Conservation (phyloP, 768 basidiomycete species). For the Amanita subjunquillea region DNA sequence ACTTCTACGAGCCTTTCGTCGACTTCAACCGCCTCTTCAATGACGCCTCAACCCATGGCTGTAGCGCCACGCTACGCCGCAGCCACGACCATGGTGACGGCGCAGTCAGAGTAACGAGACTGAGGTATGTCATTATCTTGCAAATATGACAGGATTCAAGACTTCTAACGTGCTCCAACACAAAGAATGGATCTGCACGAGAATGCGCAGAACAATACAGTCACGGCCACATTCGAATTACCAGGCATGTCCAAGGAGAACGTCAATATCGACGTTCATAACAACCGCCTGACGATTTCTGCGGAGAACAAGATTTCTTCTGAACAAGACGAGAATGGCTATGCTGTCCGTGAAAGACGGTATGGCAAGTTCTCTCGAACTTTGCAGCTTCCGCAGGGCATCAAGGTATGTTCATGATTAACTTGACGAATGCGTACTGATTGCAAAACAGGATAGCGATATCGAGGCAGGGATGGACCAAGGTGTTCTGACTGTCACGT, state of each 20-base stretch:
- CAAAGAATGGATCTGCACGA: conserved; percentile 43
- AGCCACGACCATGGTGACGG: neutral
- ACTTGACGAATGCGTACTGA: neutral
- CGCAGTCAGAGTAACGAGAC: neutral
- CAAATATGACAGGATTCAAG: neutral
- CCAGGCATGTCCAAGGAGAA: no score
- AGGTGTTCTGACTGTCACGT: conserved; percentile 39
- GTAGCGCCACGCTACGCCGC: no score
- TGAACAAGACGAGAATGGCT: no score
- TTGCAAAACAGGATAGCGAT: conserved; percentile 15
- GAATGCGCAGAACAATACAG: no score
- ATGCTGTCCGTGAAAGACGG: conserved; percentile 15
- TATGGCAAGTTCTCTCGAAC: conserved; percentile 37
- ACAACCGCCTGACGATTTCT: no score
- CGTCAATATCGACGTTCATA: no score
- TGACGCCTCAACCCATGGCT: conserved; percentile 10
- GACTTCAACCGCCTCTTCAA: neutral
- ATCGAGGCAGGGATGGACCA: conserved; percentile 38
- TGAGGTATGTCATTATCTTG: neutral
- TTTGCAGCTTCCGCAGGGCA: conserved; percentile 41
- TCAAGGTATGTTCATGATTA: conserved; percentile 30
- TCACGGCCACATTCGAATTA: no score
- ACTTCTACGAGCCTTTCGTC: neutral
- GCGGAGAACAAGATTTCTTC: no score
- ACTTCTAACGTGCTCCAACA: neutral